A percentile compares a stretch with the other conserved stretches of the same genome.
Evolutionary conservation across 257 asterid species (phyloP).

Genomic region (Capsicum chinense): DNA sequence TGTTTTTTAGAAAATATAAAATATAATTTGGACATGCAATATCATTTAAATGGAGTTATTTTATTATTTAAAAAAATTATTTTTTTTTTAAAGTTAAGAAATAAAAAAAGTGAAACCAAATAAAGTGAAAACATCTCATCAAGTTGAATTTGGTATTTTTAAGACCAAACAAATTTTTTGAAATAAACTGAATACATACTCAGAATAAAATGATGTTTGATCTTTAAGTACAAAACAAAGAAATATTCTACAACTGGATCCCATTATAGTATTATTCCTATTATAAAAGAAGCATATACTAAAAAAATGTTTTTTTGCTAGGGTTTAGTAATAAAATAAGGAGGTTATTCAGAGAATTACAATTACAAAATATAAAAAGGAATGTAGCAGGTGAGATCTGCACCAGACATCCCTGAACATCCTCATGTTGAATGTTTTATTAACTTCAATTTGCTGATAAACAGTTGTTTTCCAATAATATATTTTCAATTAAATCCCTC

Average conservation of each 20-base stretch:
- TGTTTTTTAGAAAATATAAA: no score
- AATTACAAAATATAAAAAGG: slow-evolving; percentile 19
- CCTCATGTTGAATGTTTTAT: slow-evolving; percentile 4
- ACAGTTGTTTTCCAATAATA: slow-evolving; percentile 28
- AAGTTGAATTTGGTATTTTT: no score
- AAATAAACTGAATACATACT: no score
- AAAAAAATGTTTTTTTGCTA: not conserved
- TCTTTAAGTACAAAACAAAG: not conserved
- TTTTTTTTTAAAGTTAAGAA: no score
- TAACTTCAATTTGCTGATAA: slow-evolving; percentile 21
- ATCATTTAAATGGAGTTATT: no score
- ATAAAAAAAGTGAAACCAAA: no score
- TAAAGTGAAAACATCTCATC: no score
- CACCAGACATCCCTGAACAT: slow-evolving; percentile 32
- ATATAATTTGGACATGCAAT: no score
- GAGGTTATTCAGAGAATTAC: not conserved
- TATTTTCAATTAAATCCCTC: not conserved
- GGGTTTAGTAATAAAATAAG: not conserved
- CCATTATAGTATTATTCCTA: not conserved
- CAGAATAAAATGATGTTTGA: no score
- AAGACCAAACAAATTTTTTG: no score
- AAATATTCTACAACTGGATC: slow-evolving; percentile 5
- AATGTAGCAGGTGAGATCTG: slow-evolving; percentile 36
- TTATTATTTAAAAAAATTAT: no score
- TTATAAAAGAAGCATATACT: not conserved